Base-by-base conservation (phyloP, 495 filamentous ascomycete genomes). In the Tuber brumale region DNA sequence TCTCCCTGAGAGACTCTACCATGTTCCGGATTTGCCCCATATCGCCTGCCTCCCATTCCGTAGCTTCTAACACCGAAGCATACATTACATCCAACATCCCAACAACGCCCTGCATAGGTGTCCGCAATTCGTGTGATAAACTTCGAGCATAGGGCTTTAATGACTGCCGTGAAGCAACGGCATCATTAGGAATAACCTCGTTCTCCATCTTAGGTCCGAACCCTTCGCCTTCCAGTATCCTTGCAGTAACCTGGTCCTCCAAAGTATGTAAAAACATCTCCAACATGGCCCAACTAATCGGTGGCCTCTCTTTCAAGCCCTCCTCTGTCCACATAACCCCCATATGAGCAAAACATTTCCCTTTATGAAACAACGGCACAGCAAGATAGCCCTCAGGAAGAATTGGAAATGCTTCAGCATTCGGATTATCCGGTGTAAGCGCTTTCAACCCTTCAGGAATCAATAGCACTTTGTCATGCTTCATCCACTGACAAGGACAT, bases 21-120 rank as follows among this genome's bases (percentile, higher is more conserved):
- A 93, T 77, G 42, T 80, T 79, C 43, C 75, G 75, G 16, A 82
- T 75, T 41, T 80, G 80, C 37, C 76, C 76, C 71, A 82, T 77
- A 46, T 82, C 75, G 35, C 74, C 71, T 31, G 66, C 70, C 69
- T 80, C 78, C 77, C 77, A 82, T 39, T 77, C 88, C 42, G 90
- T 87, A 8, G 90, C 90, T 80, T 94, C 92, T 45, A 91, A 86
- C 12, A 94, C 90, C 3, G 90, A 93, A 16, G 91, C 90, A 81
- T 93, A 90, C 92, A 94, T 94, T 70, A 94, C 90, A 85, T 94
- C 92, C 43, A 94, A 85, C 92, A 94, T 94, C 8, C 92, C 92
- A 9, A 94, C 91, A 48, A 94, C 91, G 27, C 92, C 92, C 83
- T 94, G 92, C 92, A 94, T 94, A 1, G 92, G 92, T 16, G 92